Percentiles rank a stretch among this genome's conserved stretches.
phyloP scores from a whole-genome alignment of 108 stramenopile species.

The Fragilariopsis cylindrus region DNA sequence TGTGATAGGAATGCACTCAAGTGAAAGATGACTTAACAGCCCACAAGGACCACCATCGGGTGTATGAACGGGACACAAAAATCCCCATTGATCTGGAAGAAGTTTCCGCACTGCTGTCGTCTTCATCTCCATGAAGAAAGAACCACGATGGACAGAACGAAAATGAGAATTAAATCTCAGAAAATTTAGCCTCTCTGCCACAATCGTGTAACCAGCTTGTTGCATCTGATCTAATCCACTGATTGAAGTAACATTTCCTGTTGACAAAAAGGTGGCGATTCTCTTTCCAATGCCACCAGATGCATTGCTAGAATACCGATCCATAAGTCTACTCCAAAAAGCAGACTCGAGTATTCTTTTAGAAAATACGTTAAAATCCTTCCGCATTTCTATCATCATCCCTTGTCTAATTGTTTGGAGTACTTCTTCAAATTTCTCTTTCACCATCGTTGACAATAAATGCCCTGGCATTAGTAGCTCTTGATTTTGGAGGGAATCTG shows the following conservation, averaged over 20 bases:
- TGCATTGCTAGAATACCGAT: constrained; percentile 66
- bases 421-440: constrained; percentile 94
- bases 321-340: constrained; percentile 73
- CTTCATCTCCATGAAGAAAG: constrained; percentile 99
- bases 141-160: constrained; percentile 97
- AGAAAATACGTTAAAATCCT: constrained; percentile 49
- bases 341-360: constrained; percentile 47
- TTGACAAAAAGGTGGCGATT: constrained; percentile 91
- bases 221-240: constrained; percentile 98
- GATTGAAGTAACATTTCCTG: constrained; percentile 93
- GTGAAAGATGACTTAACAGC: constrained; percentile 92
- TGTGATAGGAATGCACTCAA: constrained; percentile 71
- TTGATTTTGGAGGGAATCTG: constrained; percentile 95
- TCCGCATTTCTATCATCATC: constrained; percentile 68
- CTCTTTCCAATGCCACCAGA: constrained; percentile 88
- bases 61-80: constrained; percentile 99
- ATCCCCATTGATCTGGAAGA: constrained; percentile 98
- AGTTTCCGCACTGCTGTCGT: constrained; percentile 98
- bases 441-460: constrained; percentile 85
- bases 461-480: constrained; percentile 95
- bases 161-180: constrained; percentile 96
- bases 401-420: constrained; percentile 70
- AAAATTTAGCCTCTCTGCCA: constrained; percentile 97
- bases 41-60: constrained; percentile 99
- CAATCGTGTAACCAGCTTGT: constrained; percentile 96